phyloP scores from a whole-genome alignment of 148 eudicot species.

The Pouteria glomerata region DNA sequence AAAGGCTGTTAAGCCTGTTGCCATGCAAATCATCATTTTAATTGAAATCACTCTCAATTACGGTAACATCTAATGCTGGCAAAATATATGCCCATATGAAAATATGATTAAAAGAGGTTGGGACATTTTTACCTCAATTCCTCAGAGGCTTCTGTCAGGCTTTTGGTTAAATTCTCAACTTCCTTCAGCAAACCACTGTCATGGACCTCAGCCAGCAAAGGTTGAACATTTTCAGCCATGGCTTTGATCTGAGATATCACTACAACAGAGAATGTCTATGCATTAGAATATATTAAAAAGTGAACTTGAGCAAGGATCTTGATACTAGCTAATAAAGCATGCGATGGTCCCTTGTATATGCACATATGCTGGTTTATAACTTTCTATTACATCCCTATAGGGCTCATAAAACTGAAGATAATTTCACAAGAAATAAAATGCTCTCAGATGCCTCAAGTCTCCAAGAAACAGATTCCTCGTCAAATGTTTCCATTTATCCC shows the following conservation, averaged over 20 bases:
- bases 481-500: not conserved
- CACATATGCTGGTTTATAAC: not conserved
- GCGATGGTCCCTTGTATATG: not conserved
- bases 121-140: constrained; percentile 62
- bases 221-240: constrained; percentile 93
- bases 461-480: not conserved
- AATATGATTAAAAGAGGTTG: not conserved
- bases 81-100: not conserved
- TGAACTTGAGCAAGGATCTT: not conserved
- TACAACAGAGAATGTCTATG: constrained; percentile 46
- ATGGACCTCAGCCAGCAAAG: constrained; percentile 77
- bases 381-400: too few relatives aligned
- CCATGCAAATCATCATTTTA: not conserved
- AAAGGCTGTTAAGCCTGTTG: not conserved
- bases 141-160: constrained; percentile 75
- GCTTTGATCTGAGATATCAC: constrained; percentile 79
- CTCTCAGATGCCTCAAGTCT: not conserved
- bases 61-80: not conserved
- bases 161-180: constrained; percentile 80
- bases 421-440: not conserved
- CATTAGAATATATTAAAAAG: constrained; percentile 25
- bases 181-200: constrained; percentile 88
- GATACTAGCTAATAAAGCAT: not conserved
- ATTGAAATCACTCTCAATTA: not conserved
- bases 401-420: not conserved